Base-by-base conservation (phyloP, 495 filamentous ascomycete genomes). In the Aspergillus sclerotiicarbonarius region DNA sequence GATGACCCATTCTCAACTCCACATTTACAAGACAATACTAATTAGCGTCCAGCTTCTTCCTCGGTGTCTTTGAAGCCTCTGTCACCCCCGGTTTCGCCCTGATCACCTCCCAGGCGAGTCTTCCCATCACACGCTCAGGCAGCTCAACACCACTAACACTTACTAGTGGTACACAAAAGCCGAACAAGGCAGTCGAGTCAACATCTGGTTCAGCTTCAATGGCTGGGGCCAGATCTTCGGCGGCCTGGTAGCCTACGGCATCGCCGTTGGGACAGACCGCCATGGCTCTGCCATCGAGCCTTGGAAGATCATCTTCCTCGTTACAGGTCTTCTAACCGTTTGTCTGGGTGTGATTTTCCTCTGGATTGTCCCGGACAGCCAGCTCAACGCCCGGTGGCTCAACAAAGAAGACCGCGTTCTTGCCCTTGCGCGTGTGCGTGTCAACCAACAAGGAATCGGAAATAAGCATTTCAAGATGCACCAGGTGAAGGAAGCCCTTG, bases 251-350 rank as follows among this genome's bases (percentile, higher is more conserved):
- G 84, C 86, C 7, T 88, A 87, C 60, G 85, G 83, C 29, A 87
- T 89, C 57, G 83, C 86, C 9, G 73, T 75, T 13, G 84, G 84
- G n/a, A 78, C 76, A 0, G 64, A 70, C 16, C 71, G 72, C 19
- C 70, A 85, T 53, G 82, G 80, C 7, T 75, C 84, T 0, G 48
- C 74, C 15, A 80, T 88, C 59, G 80, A 78, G 33, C 75, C 82
- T 1, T 89, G 86, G 86, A 86, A 87, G 70, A 83, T 89, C 39
- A 71, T 88, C 4, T 90, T 89, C 68, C 78, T 90, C 1, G 76
- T 86, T 20, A 85, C 82, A 1, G 87, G 87, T 1, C 71, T 87
- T 0, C 69, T 88, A 39, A 90, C 87, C 6, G 65, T 81, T 1
- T 62, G 69, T 0, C 73, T 87, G 53, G 84, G 86, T 21, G 46